These are phyloP conservation scores for Venustampulla echinocandica DNA, from an alignment of 495 filamentous ascomycete genomes.

Conservation along the genomic window DNA sequence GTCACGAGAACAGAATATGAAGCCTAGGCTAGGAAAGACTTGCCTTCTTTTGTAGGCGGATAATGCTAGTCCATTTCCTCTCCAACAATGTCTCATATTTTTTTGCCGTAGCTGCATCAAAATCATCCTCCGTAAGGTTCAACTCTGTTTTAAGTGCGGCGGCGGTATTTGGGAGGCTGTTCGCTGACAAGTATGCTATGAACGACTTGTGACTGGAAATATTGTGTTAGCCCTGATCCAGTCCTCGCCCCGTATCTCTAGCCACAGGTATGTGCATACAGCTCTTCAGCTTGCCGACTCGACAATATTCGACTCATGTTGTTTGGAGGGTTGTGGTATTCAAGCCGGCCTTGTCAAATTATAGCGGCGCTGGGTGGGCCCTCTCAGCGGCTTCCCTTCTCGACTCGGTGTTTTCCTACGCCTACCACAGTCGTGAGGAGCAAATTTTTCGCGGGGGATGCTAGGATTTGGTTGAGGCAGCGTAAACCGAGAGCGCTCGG, in stretches of 20 bases:
- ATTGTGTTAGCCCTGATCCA: background rate
- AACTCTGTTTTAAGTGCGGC: constrained; percentile 55
- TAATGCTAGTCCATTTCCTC: constrained; percentile 89
- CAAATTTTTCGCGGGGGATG: no score
- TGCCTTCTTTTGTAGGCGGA: constrained; percentile 79
- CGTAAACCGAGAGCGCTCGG: no score
- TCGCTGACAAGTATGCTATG: constrained; percentile 70
- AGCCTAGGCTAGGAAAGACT: no score
- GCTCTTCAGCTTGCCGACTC: constrained; percentile 70
- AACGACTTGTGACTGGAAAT: constrained; percentile 69
- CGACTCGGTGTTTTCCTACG: no score
- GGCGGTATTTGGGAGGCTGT: constrained; percentile 55
- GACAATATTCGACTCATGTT: constrained; percentile 69
- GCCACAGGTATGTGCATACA: constrained; percentile 42
- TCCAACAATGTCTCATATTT: constrained; percentile 82
- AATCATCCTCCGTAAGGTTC: constrained; percentile 48
- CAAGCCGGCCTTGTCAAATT: no score
- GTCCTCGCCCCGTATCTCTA: background rate
- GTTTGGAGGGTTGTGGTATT: constrained; percentile 8
- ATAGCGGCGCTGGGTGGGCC: no score
- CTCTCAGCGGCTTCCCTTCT: no score
- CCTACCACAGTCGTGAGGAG: no score
- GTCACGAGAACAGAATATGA: no score
- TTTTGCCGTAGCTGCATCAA: constrained; percentile 65
- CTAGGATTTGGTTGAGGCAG: no score